Conservation (phyloP, 2,329 filamentous ascomycete species). For the Trichoderma lentiforme region DNA sequence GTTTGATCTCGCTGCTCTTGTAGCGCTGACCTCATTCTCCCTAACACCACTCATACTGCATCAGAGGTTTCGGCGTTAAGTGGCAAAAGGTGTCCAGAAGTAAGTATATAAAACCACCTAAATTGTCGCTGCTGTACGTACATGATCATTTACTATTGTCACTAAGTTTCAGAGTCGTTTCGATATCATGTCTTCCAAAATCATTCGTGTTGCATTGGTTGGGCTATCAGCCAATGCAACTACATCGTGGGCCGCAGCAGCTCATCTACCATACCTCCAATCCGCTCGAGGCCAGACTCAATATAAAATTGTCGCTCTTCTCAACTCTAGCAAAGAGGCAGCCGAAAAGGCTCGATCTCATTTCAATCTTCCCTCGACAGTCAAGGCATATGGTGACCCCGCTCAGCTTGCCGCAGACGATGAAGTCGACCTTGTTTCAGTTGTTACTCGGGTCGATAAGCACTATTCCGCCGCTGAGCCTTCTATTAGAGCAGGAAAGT, state of each 20-base stretch:
- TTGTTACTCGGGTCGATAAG: neutral
- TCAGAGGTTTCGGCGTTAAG: neutral
- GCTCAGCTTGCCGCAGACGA: slow-evolving; percentile 2
- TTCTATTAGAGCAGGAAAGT: neutral
- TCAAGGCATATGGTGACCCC: slow-evolving; percentile 7
- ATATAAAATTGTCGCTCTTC: slow-evolving; percentile 4
- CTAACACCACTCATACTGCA: neutral
- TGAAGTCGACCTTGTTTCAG: slow-evolving; percentile 6
- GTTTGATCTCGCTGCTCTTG: neutral
- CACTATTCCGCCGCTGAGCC: neutral
- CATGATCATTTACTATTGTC: neutral
- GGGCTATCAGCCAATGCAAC: neutral
- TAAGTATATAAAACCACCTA: neutral
- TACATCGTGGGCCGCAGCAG: slow-evolving; percentile 1
- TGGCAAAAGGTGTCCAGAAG: neutral
- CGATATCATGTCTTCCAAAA: neutral
- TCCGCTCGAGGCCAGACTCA: slow-evolving; percentile 4
- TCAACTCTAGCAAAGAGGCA: slow-evolving; percentile 8
- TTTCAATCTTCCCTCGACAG: neutral
- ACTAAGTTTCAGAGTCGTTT: neutral
- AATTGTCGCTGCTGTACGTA: neutral
- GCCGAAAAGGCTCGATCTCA: slow-evolving; percentile 1
- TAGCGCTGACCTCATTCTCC: neutral
- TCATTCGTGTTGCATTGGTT: neutral
- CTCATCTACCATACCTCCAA: slow-evolving; percentile 8